Percentiles rank a stretch among this genome's conserved stretches.
These are phyloP conservation scores for Daldinia concentrica DNA, from an alignment of 495 filamentous ascomycete genomes.

Conservation along the genomic window DNA sequence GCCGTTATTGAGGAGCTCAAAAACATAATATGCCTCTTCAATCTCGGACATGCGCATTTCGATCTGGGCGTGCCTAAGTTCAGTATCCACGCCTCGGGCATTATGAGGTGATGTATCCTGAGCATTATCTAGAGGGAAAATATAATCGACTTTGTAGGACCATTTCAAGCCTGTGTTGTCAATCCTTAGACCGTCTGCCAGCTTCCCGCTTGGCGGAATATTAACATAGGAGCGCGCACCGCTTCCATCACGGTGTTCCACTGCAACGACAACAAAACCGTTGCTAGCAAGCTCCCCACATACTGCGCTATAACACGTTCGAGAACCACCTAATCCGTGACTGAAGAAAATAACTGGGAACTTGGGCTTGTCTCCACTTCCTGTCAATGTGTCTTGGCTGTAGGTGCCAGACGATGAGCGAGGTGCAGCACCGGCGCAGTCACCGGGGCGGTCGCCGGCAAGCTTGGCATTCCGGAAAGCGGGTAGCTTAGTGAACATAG, in stretches of 20 bases:
- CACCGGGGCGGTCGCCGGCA: constrained; percentile 36
- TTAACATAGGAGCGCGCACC: constrained; percentile 68
- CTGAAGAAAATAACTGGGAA: constrained; percentile 76
- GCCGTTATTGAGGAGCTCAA: constrained; percentile 64
- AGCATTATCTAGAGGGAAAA: constrained; percentile 55
- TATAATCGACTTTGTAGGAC: constrained; percentile 56
- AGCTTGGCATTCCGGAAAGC: constrained; percentile 63
- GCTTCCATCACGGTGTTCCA: constrained; percentile 75
- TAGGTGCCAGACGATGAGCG: constrained; percentile 59
- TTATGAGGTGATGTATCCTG: constrained; percentile 51
- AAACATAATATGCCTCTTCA: constrained; percentile 61
- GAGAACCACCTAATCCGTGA: constrained; percentile 71
- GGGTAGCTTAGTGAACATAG: constrained; percentile 66
- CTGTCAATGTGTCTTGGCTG: constrained; percentile 46
- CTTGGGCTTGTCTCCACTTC: constrained; percentile 42
- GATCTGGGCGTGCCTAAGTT: constrained; percentile 65
- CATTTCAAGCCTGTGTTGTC: constrained; percentile 20
- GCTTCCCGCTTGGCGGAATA: constrained; percentile 34
- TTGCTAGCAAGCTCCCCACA: constrained; percentile 70
- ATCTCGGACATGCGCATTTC: constrained; percentile 72
- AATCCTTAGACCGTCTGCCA: constrained; percentile 13
- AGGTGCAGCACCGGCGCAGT: constrained; percentile 44
- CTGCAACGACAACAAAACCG: constrained; percentile 72
- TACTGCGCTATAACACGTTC: constrained; percentile 69
- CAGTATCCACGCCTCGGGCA: constrained; percentile 46